These are phyloP conservation scores for Aegilops speltoides DNA, from an alignment of 176 grass and related monocot genomes.

Conservation along the genomic window DNA sequence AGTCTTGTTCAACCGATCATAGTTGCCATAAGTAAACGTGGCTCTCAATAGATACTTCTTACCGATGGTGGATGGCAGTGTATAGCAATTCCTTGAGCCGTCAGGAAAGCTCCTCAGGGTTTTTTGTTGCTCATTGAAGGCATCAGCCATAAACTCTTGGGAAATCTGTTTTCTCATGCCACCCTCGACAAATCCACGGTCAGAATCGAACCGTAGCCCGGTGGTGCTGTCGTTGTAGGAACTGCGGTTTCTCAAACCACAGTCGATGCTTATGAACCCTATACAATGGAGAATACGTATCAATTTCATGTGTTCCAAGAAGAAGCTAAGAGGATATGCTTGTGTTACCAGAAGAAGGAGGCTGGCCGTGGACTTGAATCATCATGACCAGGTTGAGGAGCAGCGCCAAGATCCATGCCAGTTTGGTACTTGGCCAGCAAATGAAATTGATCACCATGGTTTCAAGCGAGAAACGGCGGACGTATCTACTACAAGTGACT, in stretches of 20 bases:
- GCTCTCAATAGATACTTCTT: constrained; percentile 9
- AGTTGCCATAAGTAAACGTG: neutral
- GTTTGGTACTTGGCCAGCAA: neutral
- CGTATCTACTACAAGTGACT: neutral
- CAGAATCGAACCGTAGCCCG: too few relatives aligned
- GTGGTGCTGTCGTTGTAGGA: too few relatives aligned
- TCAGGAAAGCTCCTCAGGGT: constrained; percentile 1
- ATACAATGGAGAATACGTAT: too few relatives aligned
- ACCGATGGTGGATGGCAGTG: neutral
- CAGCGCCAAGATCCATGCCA: neutral
- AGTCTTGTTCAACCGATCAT: neutral
- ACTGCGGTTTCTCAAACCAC: too few relatives aligned
- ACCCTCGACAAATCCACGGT: neutral
- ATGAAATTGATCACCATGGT: neutral
- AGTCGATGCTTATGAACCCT: too few relatives aligned
- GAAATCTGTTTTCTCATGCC: neutral
- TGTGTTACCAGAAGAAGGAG: neutral
- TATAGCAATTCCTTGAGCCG: constrained; percentile 5
- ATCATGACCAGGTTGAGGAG: neutral
- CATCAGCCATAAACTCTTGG: neutral
- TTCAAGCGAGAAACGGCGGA: neutral
- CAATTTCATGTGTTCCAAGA: too few relatives aligned
- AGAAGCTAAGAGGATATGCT: neutral
- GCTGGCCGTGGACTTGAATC: neutral
- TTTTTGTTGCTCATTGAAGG: neutral